These are phyloP conservation scores for Morella rubra DNA, from an alignment of 306 rosid genomes.

Conservation along the genomic window DNA sequence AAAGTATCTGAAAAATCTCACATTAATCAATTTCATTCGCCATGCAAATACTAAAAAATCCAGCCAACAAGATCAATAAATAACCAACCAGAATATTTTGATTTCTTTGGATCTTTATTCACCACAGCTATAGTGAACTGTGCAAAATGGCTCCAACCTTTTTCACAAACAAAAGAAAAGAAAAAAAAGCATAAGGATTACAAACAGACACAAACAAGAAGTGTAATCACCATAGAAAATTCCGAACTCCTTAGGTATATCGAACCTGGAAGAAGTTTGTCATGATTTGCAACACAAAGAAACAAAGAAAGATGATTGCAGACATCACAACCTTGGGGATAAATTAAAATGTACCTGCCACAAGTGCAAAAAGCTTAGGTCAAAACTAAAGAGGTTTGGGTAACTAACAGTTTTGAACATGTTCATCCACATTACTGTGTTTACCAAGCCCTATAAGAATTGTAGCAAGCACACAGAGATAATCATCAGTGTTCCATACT, in stretches of 20 bases:
- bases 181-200: not conserved
- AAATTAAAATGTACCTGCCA: conserved; percentile 95
- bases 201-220: conserved; percentile 22
- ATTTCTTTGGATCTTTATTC: conserved; percentile 91
- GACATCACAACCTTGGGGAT: conserved; percentile 98
- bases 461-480: not conserved
- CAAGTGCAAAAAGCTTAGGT: conserved; percentile 25
- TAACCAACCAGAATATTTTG: conserved; percentile 90
- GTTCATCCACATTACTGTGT: not conserved
- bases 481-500: not conserved
- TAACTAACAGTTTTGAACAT: not conserved
- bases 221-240: conserved; percentile 16
- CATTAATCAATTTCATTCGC: conserved; percentile 14
- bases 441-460: not conserved
- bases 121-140: conserved; percentile 96
- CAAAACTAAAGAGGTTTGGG: conserved; percentile 9
- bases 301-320: conserved; percentile 97
- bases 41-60: conserved; percentile 14
- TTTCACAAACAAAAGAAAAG: conserved; percentile 24
- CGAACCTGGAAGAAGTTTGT: conserved; percentile 97
- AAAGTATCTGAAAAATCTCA: conserved; percentile 71
- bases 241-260: conserved; percentile 5
- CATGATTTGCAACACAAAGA: conserved; percentile 97
- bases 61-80: conserved; percentile 15
- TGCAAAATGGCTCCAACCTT: conserved; percentile 99